These are phyloP conservation scores for Vigna radiata DNA, from an alignment of 306 rosid species.

Conservation along the genomic window DNA sequence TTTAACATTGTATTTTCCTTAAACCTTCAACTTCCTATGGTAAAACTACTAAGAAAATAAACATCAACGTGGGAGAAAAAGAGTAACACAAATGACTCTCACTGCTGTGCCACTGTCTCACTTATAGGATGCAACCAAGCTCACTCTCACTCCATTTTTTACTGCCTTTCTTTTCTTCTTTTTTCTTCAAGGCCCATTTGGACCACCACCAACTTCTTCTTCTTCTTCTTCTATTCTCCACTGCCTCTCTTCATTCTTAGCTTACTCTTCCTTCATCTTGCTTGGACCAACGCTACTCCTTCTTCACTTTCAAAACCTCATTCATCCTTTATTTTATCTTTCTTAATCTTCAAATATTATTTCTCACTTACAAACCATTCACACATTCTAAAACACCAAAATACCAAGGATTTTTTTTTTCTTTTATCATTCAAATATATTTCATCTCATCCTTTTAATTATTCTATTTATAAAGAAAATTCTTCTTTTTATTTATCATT, in stretches of 20 bases:
- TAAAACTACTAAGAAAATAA: conserved; percentile 9
- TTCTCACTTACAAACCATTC: no score
- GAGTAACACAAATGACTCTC: conserved; percentile 32
- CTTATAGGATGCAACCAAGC: conserved; percentile 52
- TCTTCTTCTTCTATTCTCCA: conserved; percentile 15
- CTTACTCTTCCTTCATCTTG: background rate
- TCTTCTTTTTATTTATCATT: no score
- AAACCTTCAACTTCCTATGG: conserved; percentile 7
- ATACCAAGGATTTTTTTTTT: no score
- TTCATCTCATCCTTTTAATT: no score
- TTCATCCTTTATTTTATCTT: no score
- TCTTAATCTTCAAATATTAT: no score
- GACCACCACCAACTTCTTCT: conserved; percentile 46
- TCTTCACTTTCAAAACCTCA: background rate
- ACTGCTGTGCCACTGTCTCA: conserved; percentile 52
- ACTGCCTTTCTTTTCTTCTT: conserved; percentile 41
- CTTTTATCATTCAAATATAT: no score
- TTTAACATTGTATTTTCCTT: background rate
- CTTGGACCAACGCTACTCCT: conserved; percentile 13
- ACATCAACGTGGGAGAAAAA: background rate
- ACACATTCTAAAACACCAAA: no score
- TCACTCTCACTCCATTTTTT: no score
- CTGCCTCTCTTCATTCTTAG: conserved; percentile 1
- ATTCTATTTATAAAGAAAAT: no score
- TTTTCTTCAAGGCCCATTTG: conserved; percentile 45